Conservation (phyloP, 768 basidiomycete genomes). For the Lyophyllum atratum region DNA sequence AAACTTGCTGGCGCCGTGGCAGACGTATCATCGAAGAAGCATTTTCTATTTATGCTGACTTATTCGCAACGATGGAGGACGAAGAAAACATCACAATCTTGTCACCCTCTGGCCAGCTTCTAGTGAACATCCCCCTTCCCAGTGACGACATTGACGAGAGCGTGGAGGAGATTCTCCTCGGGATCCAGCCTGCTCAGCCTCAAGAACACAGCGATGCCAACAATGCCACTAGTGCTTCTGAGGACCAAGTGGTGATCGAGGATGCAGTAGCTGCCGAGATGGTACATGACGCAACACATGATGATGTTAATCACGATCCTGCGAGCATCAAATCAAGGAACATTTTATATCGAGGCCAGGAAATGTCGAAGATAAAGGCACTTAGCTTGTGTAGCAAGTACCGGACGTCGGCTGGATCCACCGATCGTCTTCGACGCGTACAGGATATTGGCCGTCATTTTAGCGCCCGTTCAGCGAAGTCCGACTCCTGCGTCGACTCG, state of each 20-base stretch:
- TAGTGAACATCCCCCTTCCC: not conserved
- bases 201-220: no score
- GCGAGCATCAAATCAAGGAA: not conserved
- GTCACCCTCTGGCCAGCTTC: not conserved
- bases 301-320: not conserved
- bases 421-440: constrained; percentile 1
- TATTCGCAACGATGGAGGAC: not conserved
- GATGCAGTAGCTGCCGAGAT: not conserved
- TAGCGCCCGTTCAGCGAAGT: no score
- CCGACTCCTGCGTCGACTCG: no score
- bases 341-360: not conserved
- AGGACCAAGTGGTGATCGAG: not conserved
- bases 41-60: not conserved
- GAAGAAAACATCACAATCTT: not conserved
- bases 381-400: not conserved
- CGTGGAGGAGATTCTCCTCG: not conserved
- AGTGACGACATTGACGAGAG: not conserved
- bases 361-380: not conserved
- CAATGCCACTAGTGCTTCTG: not conserved
- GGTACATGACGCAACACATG: no score
- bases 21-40: not conserved
- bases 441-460: no score
- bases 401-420: not conserved
- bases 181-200: not conserved
- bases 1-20: not conserved